Evolutionary conservation across 257 asterid species (phyloP), one percentile per base, ranked within the genome.

Genomic region (Solanum ossicruentum): DNA sequence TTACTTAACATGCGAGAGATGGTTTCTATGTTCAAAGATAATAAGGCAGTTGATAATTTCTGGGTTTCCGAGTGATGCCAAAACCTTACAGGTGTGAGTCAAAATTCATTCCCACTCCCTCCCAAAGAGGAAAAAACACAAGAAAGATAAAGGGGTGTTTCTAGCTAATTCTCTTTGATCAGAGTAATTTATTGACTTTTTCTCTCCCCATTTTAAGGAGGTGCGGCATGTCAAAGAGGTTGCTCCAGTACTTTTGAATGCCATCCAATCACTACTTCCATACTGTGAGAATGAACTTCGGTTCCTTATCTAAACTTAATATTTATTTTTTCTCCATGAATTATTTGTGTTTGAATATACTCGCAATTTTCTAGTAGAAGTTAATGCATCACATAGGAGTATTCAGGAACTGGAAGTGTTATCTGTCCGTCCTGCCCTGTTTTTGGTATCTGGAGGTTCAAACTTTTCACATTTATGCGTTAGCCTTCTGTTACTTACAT

Each of bases 21-120:
- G 99, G 98, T 91, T 94, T 88, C 92, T 97, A 32, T 94, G 98
- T 89, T 97, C 98, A 65, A 97, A 95, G 92, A 95, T 97, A 83
- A 88, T 92, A 57, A 94, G 97, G 39, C 97, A 93, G 84, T 91
- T 97, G 86, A 85, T 95, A 85, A 86, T 93, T 87, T 95, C 96
- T 86, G 99, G 99, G 75, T 95, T 94, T 91, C 93, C 90, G 51
- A 92, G 98, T 87, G 98, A 95, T 91, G 86, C 98, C 51, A 88
- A 88, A 73, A 88, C 94, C 58, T 49, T 97, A 80, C 95, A 95
- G 98, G 99, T 95, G 78, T 77, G 17, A 23, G 60, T 51, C 26
- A 51, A 71, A 71, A 51, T 77, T 15, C 65, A 49, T 15, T 77
- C 63, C 12, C 58, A 8, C 47, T 11, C 39, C 36, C 10, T 8